Base-by-base conservation (phyloP, 2,329 filamentous ascomycete species). In the Aspergillus versicolor region DNA sequence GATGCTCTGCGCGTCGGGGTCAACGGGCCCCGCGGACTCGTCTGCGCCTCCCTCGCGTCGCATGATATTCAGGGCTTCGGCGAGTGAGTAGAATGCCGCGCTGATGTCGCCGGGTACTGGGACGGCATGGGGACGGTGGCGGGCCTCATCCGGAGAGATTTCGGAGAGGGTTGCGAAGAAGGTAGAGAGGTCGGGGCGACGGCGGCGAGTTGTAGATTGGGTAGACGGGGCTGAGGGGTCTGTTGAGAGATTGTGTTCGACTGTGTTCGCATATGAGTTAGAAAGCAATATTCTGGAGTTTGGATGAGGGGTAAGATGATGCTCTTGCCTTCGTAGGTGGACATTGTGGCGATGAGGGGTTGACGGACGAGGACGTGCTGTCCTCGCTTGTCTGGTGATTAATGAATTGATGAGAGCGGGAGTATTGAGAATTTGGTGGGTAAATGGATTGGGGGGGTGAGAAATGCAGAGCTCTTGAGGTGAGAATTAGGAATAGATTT, bases 121-220 rank as follows among this genome's bases (percentile, higher is more conserved):
- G 0, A 84, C 70, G 2, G 85, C 82, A 70, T 87, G 74, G n/a
- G 77, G 75, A 65, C 86, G 83, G 53, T 79, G 78, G 48, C 81
- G 82, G 45, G 73, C 65, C 55, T 75, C 71, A 6, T 77, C 72
- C 24, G 75, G 81, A 8, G 81, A 84, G 56, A 85, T 80, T 64
- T 86, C 82, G 58, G 75, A 74, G 49, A 88, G 82, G 44, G 82
- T 82, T 56, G 81, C 79, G 75, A 87, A 87, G 77, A 88, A 88
- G 65, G 84, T 85, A 41, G 82, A 84, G 41, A 88, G 80, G 69
- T 88, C 85, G 27, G 85, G 85, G 51, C 84, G 82, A 61, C 83
- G 83, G 53, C 75, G 73, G 34, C 73, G 72, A 8, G 44, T 47
- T 4, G 19, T 21, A 8, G 44, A 30, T 37, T 47, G 44, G 27